phyloP scores from a whole-genome alignment of 345 rosid species.

The Iberis pinnata region DNA sequence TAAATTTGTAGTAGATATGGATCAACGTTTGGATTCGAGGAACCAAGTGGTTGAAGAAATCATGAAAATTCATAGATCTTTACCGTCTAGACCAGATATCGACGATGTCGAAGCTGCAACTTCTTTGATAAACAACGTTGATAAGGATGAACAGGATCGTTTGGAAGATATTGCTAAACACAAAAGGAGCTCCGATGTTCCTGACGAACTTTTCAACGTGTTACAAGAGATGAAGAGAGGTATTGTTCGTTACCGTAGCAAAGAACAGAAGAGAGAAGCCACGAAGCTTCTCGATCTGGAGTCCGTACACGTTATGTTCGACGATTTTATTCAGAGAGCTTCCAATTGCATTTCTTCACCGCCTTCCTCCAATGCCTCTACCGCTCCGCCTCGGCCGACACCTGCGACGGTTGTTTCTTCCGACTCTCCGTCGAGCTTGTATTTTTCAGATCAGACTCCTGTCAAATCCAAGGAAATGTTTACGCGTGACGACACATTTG shows the following conservation, averaged over 20 bases:
- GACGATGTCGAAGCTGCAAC: conserved; percentile 87
- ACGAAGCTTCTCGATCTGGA: conserved; percentile 76
- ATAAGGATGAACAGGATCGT: conserved; percentile 70
- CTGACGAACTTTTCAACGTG: conserved; percentile 64
- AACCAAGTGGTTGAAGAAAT: conserved; percentile 83
- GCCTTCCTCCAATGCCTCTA: conserved; percentile 38
- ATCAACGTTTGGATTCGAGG: conserved; percentile 39
- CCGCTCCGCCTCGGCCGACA: conserved; percentile 19
- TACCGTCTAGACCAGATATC: conserved; percentile 67
- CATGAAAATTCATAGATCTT: conserved; percentile 79
- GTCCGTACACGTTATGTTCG: conserved; percentile 51
- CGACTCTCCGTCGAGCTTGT: conserved; percentile 18
- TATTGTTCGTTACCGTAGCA: conserved; percentile 48
- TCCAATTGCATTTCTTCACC: conserved; percentile 59
- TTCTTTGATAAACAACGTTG: conserved; percentile 55
- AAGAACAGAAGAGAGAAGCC: conserved; percentile 75
- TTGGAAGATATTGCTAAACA: conserved; percentile 58
- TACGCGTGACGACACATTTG: conserved; percentile 66
- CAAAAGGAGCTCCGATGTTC: conserved; percentile 46
- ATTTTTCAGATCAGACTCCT: conserved; percentile 29
- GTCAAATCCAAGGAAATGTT: conserved; percentile 35
- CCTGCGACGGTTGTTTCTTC: not conserved
- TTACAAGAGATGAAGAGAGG: conserved; percentile 81
- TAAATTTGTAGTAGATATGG: conserved; percentile 29
- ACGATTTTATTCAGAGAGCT: conserved; percentile 81